Conservation (phyloP, 768 basidiomycete species). For the Phlebiopsis gigantea region DNA sequence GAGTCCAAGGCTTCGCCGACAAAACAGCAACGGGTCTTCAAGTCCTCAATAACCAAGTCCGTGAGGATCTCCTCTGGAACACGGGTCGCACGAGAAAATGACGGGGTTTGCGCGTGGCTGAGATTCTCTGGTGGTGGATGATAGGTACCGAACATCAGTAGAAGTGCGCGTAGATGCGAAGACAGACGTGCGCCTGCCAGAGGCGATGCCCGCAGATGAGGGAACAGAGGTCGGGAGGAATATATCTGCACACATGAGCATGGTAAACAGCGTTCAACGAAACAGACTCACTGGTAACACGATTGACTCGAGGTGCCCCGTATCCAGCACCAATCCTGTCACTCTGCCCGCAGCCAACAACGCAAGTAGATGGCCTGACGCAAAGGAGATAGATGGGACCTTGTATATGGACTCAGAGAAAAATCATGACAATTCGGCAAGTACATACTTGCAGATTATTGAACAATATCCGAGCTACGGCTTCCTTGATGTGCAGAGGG, state of each 20-base stretch:
- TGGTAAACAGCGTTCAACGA: background rate
- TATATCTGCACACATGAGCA: constrained; percentile 59
- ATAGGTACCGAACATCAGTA: constrained; percentile 80
- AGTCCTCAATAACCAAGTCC: constrained; percentile 78
- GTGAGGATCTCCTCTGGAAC: constrained; percentile 80
- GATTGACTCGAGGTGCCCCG: constrained; percentile 87
- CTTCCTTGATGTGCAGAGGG: constrained; percentile 83
- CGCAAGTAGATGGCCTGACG: constrained; percentile 80
- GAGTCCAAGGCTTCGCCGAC: constrained; percentile 60
- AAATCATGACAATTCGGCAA: background rate
- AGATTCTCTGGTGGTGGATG: constrained; percentile 70
- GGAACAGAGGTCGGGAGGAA: constrained; percentile 81
- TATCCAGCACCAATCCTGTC: constrained; percentile 91
- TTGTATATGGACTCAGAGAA: constrained; percentile 25
- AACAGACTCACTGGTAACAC: constrained; percentile 67
- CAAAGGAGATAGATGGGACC: constrained; percentile 94
- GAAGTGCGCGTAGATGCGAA: constrained; percentile 72
- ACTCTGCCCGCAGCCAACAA: constrained; percentile 83
- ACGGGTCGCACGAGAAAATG: constrained; percentile 54
- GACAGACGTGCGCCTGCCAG: constrained; percentile 81
- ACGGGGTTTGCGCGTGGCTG: constrained; percentile 61
- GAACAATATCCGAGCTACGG: constrained; percentile 80
- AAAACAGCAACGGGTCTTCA: constrained; percentile 87
- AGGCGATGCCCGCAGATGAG: constrained; percentile 79
- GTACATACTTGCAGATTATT: constrained; percentile 75